Percentiles rank a stretch among this genome's conserved stretches.
These are phyloP conservation scores for Microcera coccophila DNA, from an alignment of 2,329 filamentous ascomycete genomes.

Conservation along the genomic window DNA sequence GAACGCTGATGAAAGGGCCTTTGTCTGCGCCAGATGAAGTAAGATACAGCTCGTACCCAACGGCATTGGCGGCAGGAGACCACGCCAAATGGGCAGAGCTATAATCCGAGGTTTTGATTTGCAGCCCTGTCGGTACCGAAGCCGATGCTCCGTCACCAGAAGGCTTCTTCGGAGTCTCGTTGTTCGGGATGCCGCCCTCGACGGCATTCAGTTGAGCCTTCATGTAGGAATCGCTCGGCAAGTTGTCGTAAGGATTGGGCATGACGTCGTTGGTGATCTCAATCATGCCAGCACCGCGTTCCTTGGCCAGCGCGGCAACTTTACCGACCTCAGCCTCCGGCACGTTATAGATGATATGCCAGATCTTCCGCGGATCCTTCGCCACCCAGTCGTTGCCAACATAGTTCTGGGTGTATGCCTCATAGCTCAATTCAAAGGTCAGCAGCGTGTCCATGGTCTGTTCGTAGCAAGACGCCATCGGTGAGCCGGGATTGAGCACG, in stretches of 20 bases:
- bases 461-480: conserved; percentile 27
- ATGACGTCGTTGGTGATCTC: conserved; percentile 6
- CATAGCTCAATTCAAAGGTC: conserved; percentile 28
- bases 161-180: not conserved
- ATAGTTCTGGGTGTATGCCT: conserved; percentile 21
- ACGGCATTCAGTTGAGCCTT: conserved; percentile 4
- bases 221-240: conserved; percentile 9
- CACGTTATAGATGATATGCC: conserved; percentile 31
- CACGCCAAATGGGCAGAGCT: not conserved
- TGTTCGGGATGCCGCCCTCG: conserved; percentile 2
- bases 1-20: not conserved
- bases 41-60: not conserved
- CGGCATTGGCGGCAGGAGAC: not conserved
- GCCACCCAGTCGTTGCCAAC: conserved; percentile 25
- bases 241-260: conserved; percentile 10
- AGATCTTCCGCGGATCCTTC: conserved; percentile 28
- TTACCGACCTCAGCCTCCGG: conserved; percentile 9
- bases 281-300: conserved; percentile 5
- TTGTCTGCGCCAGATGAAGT: no score
- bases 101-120: not conserved
- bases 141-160: not conserved
- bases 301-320: conserved; percentile 5
- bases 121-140: not conserved
- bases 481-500: conserved; percentile 20
- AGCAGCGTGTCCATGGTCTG: conserved; percentile 31